These are phyloP conservation scores for Apiotrichum akiyoshidainum DNA, from an alignment of 1,284 basidiomycete genomes.

Conservation along the genomic window DNA sequence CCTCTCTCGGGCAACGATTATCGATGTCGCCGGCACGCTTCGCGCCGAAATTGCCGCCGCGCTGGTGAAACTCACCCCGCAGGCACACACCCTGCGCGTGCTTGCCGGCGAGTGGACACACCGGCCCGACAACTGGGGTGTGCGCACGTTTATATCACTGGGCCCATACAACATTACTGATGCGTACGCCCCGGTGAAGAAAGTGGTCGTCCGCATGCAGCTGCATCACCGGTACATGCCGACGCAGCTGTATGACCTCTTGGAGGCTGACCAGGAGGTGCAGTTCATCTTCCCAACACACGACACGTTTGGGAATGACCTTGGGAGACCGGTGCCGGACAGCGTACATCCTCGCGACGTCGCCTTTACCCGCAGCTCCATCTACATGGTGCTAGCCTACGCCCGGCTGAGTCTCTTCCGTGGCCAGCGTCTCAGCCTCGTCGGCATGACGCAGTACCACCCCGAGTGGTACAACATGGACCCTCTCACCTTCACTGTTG, in stretches of 20 bases:
- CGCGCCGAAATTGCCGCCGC: background rate
- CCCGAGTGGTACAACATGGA: background rate
- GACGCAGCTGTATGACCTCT: background rate
- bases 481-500: background rate
- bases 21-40: background rate
- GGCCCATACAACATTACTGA: background rate
- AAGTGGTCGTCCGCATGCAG: background rate
- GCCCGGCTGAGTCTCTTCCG: background rate
- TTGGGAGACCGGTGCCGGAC: background rate
- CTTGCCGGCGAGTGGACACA: background rate
- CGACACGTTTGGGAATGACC: background rate
- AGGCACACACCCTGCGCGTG: background rate
- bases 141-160: background rate
- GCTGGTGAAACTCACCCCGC: background rate
- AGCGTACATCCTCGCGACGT: background rate
- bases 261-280: background rate
- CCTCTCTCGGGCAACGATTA: background rate
- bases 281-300: background rate
- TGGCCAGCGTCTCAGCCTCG: background rate
- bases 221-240: background rate
- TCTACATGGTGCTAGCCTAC: background rate
- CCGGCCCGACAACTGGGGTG: background rate
- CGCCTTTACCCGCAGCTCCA: background rate
- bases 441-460: background rate
- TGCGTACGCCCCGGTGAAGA: background rate